Evolutionary conservation across 176 grass and related monocot species (phyloP).

Genomic region (Oryza meyeriana): DNA sequence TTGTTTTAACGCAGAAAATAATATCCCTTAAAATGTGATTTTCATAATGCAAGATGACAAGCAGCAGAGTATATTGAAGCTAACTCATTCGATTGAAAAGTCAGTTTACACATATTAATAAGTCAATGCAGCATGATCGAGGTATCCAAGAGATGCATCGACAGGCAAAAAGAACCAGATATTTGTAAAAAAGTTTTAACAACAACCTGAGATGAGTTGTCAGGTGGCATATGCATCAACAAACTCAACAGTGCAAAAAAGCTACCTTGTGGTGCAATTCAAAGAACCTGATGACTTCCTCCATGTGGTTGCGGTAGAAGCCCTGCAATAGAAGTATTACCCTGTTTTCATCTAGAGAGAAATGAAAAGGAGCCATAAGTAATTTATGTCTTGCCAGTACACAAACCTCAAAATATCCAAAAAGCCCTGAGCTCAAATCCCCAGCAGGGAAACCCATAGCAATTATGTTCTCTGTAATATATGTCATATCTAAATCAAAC

Average conservation of each 20-base stretch:
- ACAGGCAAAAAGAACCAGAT: background rate
- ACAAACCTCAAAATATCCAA: conserved; percentile 99
- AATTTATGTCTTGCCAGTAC: conserved; percentile 1
- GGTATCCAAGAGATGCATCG: background rate
- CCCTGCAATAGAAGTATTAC: conserved; percentile 54
- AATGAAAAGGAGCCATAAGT: background rate
- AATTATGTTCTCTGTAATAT: conserved; percentile 99
- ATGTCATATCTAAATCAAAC: conserved; percentile 99
- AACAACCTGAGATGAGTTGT: background rate
- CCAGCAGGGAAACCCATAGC: conserved; percentile 99
- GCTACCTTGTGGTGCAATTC: conserved; percentile 97
- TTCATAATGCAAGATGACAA: background rate
- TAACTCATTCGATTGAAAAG: background rate
- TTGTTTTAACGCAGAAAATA: background rate
- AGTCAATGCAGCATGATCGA: conserved; percentile 6
- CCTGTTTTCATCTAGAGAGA: conserved; percentile 10
- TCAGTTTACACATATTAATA: background rate
- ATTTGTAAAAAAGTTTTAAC: background rate
- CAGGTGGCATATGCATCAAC: conserved; percentile 17
- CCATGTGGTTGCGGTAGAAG: conserved; percentile 99
- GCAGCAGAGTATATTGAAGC: background rate
- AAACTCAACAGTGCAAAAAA: conserved; percentile 12
- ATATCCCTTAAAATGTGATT: background rate
- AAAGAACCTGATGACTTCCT: conserved; percentile 99
- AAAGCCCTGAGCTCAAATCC: conserved; percentile 97